phyloP scores from a whole-genome alignment of 2,329 filamentous ascomycete species.

The Orbilia brochopaga region DNA sequence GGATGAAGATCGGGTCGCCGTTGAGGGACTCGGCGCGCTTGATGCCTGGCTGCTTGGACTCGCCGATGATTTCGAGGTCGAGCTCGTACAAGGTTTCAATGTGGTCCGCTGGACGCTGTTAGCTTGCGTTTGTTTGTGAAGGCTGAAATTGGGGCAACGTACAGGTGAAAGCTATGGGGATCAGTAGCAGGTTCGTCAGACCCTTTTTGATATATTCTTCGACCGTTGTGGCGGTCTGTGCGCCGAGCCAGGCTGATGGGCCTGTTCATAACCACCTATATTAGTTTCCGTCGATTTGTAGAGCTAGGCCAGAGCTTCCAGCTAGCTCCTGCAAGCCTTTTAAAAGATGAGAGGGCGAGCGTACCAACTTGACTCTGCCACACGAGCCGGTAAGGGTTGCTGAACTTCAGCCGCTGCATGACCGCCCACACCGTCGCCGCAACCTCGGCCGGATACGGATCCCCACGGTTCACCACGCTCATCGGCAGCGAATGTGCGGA shows the following conservation, averaged over 20 bases:
- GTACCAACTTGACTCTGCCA: conserved; percentile 93
- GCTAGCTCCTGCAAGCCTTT: not conserved
- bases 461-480: conserved; percentile 94
- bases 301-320: no score
- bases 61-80: conserved; percentile 91
- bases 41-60: conserved; percentile 77
- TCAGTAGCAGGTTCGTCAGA: conserved; percentile 85
- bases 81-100: conserved; percentile 96
- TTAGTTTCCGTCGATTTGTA: no score
- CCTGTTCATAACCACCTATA: conserved; percentile 57
- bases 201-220: conserved; percentile 88
- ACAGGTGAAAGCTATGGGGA: conserved; percentile 93
- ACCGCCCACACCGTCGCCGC: conserved; percentile 95
- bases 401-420: conserved; percentile 87
- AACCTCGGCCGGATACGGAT: conserved; percentile 94
- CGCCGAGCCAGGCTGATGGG: conserved; percentile 91
- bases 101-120: conserved; percentile 69
- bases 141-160: conserved; percentile 2
- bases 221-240: conserved; percentile 88
- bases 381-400: conserved; percentile 88
- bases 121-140: not conserved
- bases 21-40: conserved; percentile 93
- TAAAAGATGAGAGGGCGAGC: not conserved
- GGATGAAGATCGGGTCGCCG: conserved; percentile 86
- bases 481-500: conserved; percentile 96